phyloP scores from a whole-genome alignment of 805 yeast genomes.

The Cyberlindnera bimundalis region DNA sequence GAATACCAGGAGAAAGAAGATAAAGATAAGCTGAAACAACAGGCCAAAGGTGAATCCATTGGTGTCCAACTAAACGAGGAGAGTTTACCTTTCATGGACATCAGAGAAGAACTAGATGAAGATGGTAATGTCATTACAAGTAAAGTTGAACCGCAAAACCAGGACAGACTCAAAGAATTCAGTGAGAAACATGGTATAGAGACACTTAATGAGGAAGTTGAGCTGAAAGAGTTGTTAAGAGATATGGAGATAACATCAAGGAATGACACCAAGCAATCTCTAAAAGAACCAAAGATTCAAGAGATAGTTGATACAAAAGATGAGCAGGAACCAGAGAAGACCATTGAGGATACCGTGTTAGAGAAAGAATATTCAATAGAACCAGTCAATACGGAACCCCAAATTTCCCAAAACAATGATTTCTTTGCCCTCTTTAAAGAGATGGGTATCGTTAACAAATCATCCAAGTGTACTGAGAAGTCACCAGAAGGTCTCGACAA shows the following conservation, averaged over 20 bases:
- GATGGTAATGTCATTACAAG: slow-evolving; percentile 63
- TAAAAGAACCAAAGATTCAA: slow-evolving; percentile 9
- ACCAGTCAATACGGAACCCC: neutral
- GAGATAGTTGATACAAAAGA: slow-evolving; percentile 7
- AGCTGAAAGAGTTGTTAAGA: slow-evolving; percentile 30
- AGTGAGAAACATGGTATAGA: slow-evolving; percentile 18
- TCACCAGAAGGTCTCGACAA: neutral
- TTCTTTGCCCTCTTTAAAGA: slow-evolving; percentile 13
- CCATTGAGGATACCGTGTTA: slow-evolving; percentile 6
- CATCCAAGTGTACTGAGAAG: neutral
- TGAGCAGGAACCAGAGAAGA: neutral
- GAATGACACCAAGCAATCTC: neutral
- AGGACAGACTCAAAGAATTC: slow-evolving; percentile 23
- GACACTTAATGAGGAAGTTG: slow-evolving; percentile 17
- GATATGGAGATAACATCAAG: slow-evolving; percentile 25
- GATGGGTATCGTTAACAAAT: slow-evolving; percentile 19
- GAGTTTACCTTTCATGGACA: slow-evolving; percentile 71
- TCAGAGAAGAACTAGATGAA: slow-evolving; percentile 79
- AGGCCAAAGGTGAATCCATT: slow-evolving; percentile 9
- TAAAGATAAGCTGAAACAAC: slow-evolving; percentile 2
- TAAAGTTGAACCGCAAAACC: slow-evolving; percentile 39
- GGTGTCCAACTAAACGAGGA: slow-evolving; percentile 34
- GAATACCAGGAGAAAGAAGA: slow-evolving; percentile 11
- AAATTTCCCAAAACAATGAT: neutral
- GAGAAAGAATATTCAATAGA: slow-evolving; percentile 5